Evolutionary conservation across 148 eudicot species (phyloP).

Genomic region (Salicornia ramosissima): DNA sequence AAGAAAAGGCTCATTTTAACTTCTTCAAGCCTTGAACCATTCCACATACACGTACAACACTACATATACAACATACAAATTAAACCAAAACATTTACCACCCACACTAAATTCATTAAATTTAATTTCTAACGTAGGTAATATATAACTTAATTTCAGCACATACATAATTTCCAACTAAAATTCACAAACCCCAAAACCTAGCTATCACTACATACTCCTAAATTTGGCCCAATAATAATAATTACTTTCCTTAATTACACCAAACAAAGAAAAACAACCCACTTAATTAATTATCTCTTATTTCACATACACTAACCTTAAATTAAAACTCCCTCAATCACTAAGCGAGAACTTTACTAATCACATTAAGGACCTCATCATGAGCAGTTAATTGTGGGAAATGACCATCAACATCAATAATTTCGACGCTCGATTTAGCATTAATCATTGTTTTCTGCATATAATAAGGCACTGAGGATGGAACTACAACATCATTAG

Average conservation of each 20-base stretch:
- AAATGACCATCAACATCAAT: conserved; percentile 70
- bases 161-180: no score
- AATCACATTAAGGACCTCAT: conserved; percentile 53
- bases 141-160: no score
- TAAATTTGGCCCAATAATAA: not conserved
- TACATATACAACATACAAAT: not conserved
- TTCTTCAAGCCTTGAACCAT: no score
- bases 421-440: conserved; percentile 46
- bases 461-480: conserved; percentile 56
- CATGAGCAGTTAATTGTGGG: conserved; percentile 62
- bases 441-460: conserved; percentile 48
- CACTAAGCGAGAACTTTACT: conserved; percentile 27
- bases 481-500: conserved; percentile 62
- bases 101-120: not conserved
- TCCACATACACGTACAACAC: not conserved
- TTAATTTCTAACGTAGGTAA: not conserved
- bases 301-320: not conserved
- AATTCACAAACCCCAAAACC: no score
- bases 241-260: not conserved
- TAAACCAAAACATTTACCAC: not conserved
- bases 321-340: not conserved
- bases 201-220: conserved; percentile 11
- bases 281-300: not conserved
- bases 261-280: not conserved
- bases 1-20: no score